phyloP scores from a whole-genome alignment of 805 yeast genomes.

The Candida jianshihensis region DNA sequence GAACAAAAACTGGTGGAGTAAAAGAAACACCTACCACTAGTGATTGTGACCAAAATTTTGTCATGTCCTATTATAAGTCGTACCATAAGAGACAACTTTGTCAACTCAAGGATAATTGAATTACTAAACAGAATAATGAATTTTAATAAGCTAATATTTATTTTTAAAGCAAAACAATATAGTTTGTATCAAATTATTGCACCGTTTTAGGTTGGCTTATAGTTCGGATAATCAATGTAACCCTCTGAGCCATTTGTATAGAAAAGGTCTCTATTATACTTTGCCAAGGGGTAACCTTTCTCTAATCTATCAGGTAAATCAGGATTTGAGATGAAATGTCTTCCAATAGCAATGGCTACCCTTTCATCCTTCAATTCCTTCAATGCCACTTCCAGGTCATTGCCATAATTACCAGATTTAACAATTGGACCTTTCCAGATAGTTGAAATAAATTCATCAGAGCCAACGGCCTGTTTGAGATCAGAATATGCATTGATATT shows the following conservation, averaged over 20 bases:
- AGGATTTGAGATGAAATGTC: constrained; percentile 37
- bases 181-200: too few species aligned
- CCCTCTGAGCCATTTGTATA: constrained; percentile 7
- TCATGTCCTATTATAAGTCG: too few species aligned
- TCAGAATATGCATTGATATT: neutral
- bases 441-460: constrained; percentile 8
- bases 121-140: constrained; percentile 12
- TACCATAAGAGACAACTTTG: too few species aligned
- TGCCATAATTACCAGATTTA: constrained; percentile 4
- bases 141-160: neutral
- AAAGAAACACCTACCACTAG: too few species aligned
- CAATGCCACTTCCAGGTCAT: neutral
- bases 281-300: constrained; percentile 28
- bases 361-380: constrained; percentile 6
- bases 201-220: neutral
- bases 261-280: constrained; percentile 31
- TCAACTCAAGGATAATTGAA: too few species aligned
- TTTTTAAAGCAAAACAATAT: too few species aligned
- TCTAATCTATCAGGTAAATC: constrained; percentile 32
- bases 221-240: constrained; percentile 5
- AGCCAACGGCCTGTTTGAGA: neutral
- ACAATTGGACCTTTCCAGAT: constrained; percentile 18
- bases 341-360: constrained; percentile 28
- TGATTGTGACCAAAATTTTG: too few species aligned
- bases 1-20: too few species aligned